Percentiles rank a stretch among this genome's conserved stretches.
These are phyloP conservation scores for Oryza longistaminata DNA, from an alignment of 176 grass and related monocot genomes.

Conservation along the genomic window DNA sequence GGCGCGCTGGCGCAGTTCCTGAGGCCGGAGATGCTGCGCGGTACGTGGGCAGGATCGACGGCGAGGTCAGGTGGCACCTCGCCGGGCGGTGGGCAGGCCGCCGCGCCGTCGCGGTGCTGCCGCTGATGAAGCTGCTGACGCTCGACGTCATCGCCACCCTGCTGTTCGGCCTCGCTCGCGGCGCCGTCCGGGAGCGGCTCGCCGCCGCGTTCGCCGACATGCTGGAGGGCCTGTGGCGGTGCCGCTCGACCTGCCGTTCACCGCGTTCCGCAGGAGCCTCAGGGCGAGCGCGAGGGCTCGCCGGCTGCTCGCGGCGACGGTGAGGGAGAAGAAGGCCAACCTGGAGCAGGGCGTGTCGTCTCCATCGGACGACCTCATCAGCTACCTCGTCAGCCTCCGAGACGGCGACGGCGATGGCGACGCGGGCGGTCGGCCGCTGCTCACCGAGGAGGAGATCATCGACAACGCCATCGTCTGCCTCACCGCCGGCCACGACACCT, in stretches of 20 bases:
- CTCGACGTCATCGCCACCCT: constrained; percentile 42
- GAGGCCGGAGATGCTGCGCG: constrained; percentile 45
- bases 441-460: constrained; percentile 57
- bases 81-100: constrained; percentile 8
- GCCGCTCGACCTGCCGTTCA: constrained; percentile 56
- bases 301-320: constrained; percentile 12
- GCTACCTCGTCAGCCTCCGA: constrained; percentile 31
- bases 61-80: constrained; percentile 50
- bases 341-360: constrained; percentile 23
- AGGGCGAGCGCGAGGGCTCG: constrained; percentile 33
- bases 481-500: constrained; percentile 45
- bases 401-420: neutral
- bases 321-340: constrained; percentile 31
- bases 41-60: constrained; percentile 50
- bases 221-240: constrained; percentile 47
- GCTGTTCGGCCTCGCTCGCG: neutral
- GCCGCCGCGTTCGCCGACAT: neutral
- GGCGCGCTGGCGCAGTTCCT: constrained; percentile 51
- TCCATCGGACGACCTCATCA: constrained; percentile 38
- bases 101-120: constrained; percentile 19
- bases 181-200: no score
- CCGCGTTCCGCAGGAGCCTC: constrained; percentile 45
- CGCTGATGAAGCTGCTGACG: constrained; percentile 45
- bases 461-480: constrained; percentile 50
- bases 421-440: neutral